These are phyloP conservation scores for Pluteus cervinus DNA, from an alignment of 768 basidiomycete genomes.

Conservation along the genomic window DNA sequence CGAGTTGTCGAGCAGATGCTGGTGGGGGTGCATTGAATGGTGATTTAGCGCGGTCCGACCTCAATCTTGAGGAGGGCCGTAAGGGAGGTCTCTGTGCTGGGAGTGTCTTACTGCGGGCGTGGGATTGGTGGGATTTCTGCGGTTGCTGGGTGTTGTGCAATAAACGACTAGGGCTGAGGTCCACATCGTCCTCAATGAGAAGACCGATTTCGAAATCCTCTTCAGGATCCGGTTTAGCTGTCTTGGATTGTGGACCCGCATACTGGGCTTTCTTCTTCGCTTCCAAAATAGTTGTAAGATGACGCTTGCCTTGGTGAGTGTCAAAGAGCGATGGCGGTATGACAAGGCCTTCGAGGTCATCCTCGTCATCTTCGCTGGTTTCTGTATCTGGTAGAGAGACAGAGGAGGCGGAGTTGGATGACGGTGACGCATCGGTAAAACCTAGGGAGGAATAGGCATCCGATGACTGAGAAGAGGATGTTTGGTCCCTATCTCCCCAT, in stretches of 20 bases:
- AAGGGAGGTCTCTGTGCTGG: slow-evolving; percentile 47
- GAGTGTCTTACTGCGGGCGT: slow-evolving; percentile 53
- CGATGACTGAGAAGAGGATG: slow-evolving; percentile 81
- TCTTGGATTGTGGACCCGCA: slow-evolving; percentile 32
- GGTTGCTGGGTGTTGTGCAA: slow-evolving; percentile 41
- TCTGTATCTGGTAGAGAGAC: slow-evolving; percentile 65
- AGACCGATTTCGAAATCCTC: slow-evolving; percentile 86
- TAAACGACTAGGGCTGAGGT: slow-evolving; percentile 76
- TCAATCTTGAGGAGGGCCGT: slow-evolving; percentile 61
- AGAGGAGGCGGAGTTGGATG: slow-evolving; percentile 66
- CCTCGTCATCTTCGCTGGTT: slow-evolving; percentile 68
- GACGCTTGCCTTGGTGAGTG: slow-evolving; percentile 51
- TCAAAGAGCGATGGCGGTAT: slow-evolving; percentile 74
- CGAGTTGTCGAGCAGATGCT: slow-evolving; percentile 64
- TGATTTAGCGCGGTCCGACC: slow-evolving; percentile 64
- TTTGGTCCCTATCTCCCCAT: slow-evolving; percentile 81
- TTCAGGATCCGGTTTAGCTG: slow-evolving; percentile 60
- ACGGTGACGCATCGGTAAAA: slow-evolving; percentile 64
- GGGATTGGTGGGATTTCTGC: slow-evolving; percentile 36
- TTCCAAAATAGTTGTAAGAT: slow-evolving; percentile 46
- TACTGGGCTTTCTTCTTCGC: slow-evolving; percentile 49
- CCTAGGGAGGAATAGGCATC: slow-evolving; percentile 80
- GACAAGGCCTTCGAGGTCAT: slow-evolving; percentile 75
- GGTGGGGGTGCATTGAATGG: slow-evolving; percentile 63
- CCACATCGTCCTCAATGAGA: slow-evolving; percentile 75